A percentile compares a stretch with the other conserved stretches of the same genome.
Evolutionary conservation across 2,329 filamentous ascomycete genomes (phyloP).

Genomic region (Penicillium sp.): DNA sequence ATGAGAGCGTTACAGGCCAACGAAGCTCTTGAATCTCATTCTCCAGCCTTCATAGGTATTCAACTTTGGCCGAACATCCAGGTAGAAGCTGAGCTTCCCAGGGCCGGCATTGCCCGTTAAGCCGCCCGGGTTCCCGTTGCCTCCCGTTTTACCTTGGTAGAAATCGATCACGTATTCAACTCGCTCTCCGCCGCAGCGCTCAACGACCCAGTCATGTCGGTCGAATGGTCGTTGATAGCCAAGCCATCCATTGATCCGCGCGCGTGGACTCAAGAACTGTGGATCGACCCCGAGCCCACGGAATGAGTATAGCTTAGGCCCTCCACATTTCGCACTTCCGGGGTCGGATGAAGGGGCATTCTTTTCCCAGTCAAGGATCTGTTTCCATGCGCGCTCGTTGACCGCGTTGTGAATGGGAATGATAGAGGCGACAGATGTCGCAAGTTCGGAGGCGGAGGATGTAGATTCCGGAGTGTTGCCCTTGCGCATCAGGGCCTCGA

Average conservation of each 20-base stretch:
- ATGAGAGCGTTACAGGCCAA: constrained; percentile 38
- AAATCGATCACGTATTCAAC: constrained; percentile 98
- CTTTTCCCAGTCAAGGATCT: constrained; percentile 85
- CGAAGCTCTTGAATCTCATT: constrained; percentile 49
- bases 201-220: constrained; percentile 93
- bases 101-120: constrained; percentile 30
- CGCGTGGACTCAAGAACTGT: constrained; percentile 68
- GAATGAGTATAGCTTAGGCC: constrained; percentile 79
- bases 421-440: constrained; percentile 78
- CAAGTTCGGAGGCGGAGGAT: constrained; percentile 41
- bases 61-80: constrained; percentile 62
- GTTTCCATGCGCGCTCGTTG: constrained; percentile 90
- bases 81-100: constrained; percentile 55
- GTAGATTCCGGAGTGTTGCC: constrained; percentile 61
- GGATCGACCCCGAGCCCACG: constrained; percentile 55
- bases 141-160: constrained; percentile 64
- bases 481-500: constrained; percentile 92
- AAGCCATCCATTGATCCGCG: constrained; percentile 72
- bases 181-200: constrained; percentile 68
- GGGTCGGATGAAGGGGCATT: constrained; percentile 53
- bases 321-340: constrained; percentile 63
- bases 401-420: constrained; percentile 98
- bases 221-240: constrained; percentile 94
- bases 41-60: constrained; percentile 58
- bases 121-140: constrained; percentile 25